Conservation (phyloP, 2,329 filamentous ascomycete genomes). For the Cladosporium sp. region DNA sequence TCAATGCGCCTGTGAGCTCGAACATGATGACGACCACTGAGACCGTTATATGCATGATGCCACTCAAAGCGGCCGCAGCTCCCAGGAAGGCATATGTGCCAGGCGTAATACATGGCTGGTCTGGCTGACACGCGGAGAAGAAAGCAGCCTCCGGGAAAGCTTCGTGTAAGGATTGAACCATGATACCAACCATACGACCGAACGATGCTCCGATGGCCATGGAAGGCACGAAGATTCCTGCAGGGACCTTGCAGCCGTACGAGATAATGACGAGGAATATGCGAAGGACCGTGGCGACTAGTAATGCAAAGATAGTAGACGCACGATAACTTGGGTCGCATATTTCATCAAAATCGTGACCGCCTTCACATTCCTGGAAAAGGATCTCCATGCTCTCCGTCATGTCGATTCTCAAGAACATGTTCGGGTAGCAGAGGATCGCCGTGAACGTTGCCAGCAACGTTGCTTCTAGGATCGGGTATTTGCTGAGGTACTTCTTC, state of each 20-base stretch:
- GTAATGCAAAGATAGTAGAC: conserved; percentile 72
- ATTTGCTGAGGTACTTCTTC: conserved; percentile 82
- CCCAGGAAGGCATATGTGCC: conserved; percentile 96
- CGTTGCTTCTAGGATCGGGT: conserved; percentile 82
- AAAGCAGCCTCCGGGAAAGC: conserved; percentile 76
- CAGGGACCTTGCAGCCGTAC: conserved; percentile 96
- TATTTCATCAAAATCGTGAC: conserved; percentile 81
- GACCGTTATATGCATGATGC: conserved; percentile 97
- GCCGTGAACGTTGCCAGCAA: conserved; percentile 79
- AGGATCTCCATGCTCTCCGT: conserved; percentile 99
- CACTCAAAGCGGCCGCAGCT: conserved; percentile 83
- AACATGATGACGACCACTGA: conserved; percentile 99
- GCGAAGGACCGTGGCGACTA: conserved; percentile 74
- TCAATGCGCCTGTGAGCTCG: conserved; percentile 92
- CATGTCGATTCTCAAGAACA: conserved; percentile 95
- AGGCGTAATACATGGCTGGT: conserved; percentile 92
- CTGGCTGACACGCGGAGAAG: conserved; percentile 83
- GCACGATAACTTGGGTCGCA: conserved; percentile 66
- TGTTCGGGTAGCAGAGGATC: conserved; percentile 93
- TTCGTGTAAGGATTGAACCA: conserved; percentile 86
- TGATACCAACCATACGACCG: conserved; percentile 86
- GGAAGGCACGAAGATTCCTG: conserved; percentile 94
- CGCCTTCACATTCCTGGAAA: conserved; percentile 87
- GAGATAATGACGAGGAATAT: conserved; percentile 87
- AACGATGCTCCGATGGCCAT: conserved; percentile 97